A percentile compares a stretch with the other conserved stretches of the same genome.
phyloP scores from a whole-genome alignment of 768 basidiomycete species.

The Dentipellis fragilis region DNA sequence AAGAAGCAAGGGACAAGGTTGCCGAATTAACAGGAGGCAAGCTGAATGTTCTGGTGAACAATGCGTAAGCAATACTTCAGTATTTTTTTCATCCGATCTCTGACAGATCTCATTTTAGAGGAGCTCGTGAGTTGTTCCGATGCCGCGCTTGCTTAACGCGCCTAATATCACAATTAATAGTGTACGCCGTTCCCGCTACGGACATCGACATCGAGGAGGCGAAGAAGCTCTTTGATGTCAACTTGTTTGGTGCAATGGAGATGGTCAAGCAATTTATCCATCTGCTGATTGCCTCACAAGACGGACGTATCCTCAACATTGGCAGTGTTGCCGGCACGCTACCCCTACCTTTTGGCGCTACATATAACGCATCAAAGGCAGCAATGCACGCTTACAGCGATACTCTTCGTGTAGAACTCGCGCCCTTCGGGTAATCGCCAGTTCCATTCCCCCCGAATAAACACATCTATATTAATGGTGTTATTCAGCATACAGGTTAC shows the following conservation, averaged over 20 bases:
- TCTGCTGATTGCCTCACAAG: slow-evolving; percentile 18
- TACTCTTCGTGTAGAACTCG: slow-evolving; percentile 24
- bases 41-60: slow-evolving; percentile 24
- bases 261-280: slow-evolving; percentile 24
- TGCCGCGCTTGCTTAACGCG: too few species aligned
- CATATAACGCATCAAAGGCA: slow-evolving; percentile 25
- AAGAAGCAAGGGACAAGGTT: slow-evolving; percentile 7
- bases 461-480: too few species aligned
- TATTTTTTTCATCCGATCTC: neutral
- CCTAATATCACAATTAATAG: neutral
- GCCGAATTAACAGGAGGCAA: slow-evolving; percentile 15
- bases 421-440: slow-evolving; percentile 19
- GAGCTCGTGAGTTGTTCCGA: too few species aligned
- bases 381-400: slow-evolving; percentile 22
- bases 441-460: neutral
- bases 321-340: slow-evolving; percentile 21
- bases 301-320: slow-evolving; percentile 22
- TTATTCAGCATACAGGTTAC: too few species aligned
- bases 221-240: slow-evolving; percentile 21
- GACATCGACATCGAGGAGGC: slow-evolving; percentile 18
- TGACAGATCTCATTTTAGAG: too few species aligned
- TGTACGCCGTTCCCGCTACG: slow-evolving; percentile 15
- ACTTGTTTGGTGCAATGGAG: slow-evolving; percentile 23
- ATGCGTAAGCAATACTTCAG: slow-evolving; percentile 14
- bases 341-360: slow-evolving; percentile 20